Percentiles rank a stretch among this genome's conserved stretches.
phyloP scores from a whole-genome alignment of 2,329 filamentous ascomycete species.

The Hysterium pulicare region DNA sequence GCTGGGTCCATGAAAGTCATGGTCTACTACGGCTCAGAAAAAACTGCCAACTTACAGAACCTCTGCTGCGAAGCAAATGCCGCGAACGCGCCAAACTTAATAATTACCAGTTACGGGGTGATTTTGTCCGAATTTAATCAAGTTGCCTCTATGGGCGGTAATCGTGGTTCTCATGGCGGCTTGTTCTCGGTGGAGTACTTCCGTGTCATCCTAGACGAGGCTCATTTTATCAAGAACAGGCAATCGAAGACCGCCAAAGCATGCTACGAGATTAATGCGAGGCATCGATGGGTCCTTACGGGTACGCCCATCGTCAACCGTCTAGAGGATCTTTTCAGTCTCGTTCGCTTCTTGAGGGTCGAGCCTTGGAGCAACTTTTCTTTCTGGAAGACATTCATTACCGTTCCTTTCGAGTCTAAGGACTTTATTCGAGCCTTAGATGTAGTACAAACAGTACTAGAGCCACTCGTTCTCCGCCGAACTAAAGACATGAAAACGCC shows the following conservation, averaged over 20 bases:
- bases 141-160: conserved; percentile 63
- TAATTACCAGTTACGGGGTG: conserved; percentile 93
- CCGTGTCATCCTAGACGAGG: conserved; percentile 91
- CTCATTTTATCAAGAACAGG: conserved; percentile 82
- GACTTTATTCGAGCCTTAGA: conserved; percentile 91
- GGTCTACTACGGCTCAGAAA: conserved; percentile 90
- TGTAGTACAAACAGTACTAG: conserved; percentile 93
- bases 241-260: conserved; percentile 92
- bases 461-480: conserved; percentile 88
- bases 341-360: conserved; percentile 88
- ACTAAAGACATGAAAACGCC: conserved; percentile 99
- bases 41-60: conserved; percentile 70
- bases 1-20: conserved; percentile 77
- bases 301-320: conserved; percentile 97
- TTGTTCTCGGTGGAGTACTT: conserved; percentile 94
- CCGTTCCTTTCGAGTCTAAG: conserved; percentile 91
- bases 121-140: conserved; percentile 86
- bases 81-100: conserved; percentile 74
- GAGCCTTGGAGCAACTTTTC: conserved; percentile 99
- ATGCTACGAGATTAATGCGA: conserved; percentile 83
- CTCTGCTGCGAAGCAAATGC: conserved; percentile 75
- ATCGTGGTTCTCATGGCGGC: conserved; percentile 61
- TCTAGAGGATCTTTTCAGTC: conserved; percentile 87
- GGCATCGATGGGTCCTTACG: conserved; percentile 88
- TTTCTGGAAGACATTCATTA: conserved; percentile 99